phyloP scores from a whole-genome alignment of 495 filamentous ascomycete genomes.

The Pseudoneurospora amorphoporcata region DNA sequence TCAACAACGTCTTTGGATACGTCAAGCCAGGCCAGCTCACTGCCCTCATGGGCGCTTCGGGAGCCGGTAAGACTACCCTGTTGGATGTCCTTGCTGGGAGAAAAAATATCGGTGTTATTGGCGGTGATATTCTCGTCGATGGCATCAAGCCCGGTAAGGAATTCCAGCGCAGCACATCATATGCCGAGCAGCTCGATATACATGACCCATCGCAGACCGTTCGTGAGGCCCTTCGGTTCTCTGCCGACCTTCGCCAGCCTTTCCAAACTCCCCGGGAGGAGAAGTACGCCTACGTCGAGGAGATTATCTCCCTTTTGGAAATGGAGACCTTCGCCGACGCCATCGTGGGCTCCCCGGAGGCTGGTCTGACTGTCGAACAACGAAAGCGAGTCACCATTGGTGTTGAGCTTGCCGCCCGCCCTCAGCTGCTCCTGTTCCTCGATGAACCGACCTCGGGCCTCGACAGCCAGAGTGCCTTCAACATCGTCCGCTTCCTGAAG shows the following conservation, averaged over 20 bases:
- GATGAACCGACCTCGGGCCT: slow-evolving; percentile 88
- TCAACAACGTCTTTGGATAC: slow-evolving; percentile 66
- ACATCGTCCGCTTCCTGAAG: slow-evolving; percentile 78
- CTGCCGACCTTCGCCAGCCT: slow-evolving; percentile 70
- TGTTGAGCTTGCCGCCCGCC: slow-evolving; percentile 78
- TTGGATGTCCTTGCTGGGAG: slow-evolving; percentile 67
- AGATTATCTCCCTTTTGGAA: slow-evolving; percentile 68
- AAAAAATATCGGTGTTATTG: slow-evolving; percentile 70
- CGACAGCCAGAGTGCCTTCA: slow-evolving; percentile 76
- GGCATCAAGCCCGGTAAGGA: slow-evolving; percentile 52
- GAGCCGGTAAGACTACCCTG: slow-evolving; percentile 80
- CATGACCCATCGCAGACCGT: slow-evolving; percentile 72
- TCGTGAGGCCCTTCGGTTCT: slow-evolving; percentile 76
- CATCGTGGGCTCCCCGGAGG: slow-evolving; percentile 66
- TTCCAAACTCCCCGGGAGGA: slow-evolving; percentile 55
- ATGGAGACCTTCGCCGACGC: slow-evolving; percentile 79
- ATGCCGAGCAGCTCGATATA: slow-evolving; percentile 75
- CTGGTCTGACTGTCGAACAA: slow-evolving; percentile 83
- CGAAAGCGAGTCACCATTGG: slow-evolving; percentile 86
- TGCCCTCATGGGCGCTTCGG: slow-evolving; percentile 75
- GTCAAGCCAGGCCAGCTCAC: slow-evolving; percentile 71
- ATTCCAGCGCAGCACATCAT: slow-evolving; percentile 72
- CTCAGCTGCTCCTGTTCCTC: slow-evolving; percentile 74
- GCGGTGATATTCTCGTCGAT: slow-evolving; percentile 66
- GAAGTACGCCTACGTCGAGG: slow-evolving; percentile 76